Base-by-base conservation (phyloP, 805 yeast species). In the Ogataea paraovalis region DNA sequence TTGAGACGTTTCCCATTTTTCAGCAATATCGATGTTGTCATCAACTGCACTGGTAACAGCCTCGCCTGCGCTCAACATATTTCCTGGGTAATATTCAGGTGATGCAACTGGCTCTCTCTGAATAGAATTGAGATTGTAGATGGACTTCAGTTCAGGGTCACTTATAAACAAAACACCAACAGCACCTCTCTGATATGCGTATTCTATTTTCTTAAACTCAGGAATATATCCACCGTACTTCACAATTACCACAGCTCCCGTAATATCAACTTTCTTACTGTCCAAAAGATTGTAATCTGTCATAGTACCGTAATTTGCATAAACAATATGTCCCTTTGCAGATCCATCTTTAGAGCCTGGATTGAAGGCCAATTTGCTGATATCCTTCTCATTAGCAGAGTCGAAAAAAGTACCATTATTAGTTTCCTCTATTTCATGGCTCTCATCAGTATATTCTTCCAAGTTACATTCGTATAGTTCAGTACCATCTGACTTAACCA, bases 31-130 rank as follows among this genome's bases (percentile, higher is more conserved):
- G 66, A 66, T 46, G 65, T 63, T 20, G 68, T 70, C 36, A 68
- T 68, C 20, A 78, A 68, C 43, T 9, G 39, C 22, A 37, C 48
- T 52, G 12, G 32, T 42, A 2, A 54, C 53, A 0, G 83, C 72
- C 82, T 85, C 81, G 2, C 95, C 96, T 0, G 96, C 96, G 2
- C 86, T 75, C 32, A 87, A 61, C 3, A 89, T 78, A 62, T 90
- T 94, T 8, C 97, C 97, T 1, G 92, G 78, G 48, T 79, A 76
- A 45, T 66, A 67, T 47, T 83, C 79, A 0, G 83, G 74, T 32
- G 57, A 54, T 0, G 82, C 85, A 4, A 82, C 85, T 39, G 84
- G 73, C 39, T 70, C 74, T 42, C 78, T 72, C 56, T 78, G 78
- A 27, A 85, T 76, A 1, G 77, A 68, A 30, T 70, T 74, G 48